Conservation (phyloP, 106 monocot species). For the Phalaenopsis aphrodite region DNA sequence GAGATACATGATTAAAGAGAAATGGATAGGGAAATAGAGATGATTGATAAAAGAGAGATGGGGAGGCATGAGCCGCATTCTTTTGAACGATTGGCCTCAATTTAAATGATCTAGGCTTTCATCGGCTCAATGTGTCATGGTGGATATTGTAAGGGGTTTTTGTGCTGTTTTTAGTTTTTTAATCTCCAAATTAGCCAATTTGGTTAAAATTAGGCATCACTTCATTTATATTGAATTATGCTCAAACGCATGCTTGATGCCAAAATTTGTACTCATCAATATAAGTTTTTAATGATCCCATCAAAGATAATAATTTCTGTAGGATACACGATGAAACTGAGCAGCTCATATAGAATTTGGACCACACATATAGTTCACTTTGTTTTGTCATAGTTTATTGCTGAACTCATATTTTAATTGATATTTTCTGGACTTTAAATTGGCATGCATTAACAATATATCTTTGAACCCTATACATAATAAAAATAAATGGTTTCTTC, state of each 20-base stretch:
- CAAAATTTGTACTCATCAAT: not conserved
- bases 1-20: too few species aligned
- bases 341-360: not conserved
- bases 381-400: not conserved
- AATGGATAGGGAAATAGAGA: too few species aligned
- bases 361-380: not conserved
- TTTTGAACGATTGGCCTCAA: too few species aligned
- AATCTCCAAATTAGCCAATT: too few species aligned
- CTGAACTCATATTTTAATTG: not conserved
- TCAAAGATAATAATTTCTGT: not conserved
- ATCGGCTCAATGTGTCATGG: too few species aligned
- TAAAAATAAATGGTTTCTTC: not conserved
- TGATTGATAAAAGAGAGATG: too few species aligned
- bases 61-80: too few species aligned
- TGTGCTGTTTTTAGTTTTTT: too few species aligned
- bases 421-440: not conserved
- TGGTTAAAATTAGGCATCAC: not conserved
- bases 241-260: not conserved
- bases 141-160: too few species aligned
- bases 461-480: not conserved
- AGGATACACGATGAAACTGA: not conserved
- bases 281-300: not conserved
- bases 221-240: not conserved
- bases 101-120: too few species aligned
- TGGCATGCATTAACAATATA: too few species aligned